Evolutionary conservation across 805 yeast species (phyloP).

Genomic region (Starmerella tilneyi): DNA sequence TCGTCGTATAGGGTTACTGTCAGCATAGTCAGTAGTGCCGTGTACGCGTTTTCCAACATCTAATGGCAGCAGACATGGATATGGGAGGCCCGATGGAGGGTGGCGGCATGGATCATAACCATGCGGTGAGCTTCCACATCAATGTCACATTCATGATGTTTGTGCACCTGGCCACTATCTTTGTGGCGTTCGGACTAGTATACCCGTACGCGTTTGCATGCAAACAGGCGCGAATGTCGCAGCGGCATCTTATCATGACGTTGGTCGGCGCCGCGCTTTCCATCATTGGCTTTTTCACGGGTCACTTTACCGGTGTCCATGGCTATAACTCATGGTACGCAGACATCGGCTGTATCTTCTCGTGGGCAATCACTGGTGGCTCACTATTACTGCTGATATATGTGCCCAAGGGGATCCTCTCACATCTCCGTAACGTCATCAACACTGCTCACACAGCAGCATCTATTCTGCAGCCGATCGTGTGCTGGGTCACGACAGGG

Average conservation of each 20-base stretch:
- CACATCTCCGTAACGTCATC: conserved; percentile 28
- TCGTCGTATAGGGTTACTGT: no score
- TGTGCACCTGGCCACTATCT: conserved; percentile 31
- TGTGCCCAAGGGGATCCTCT: conserved; percentile 31
- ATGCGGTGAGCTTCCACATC: conserved; percentile 20
- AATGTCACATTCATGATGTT: conserved; percentile 19
- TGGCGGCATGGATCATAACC: conserved; percentile 16
- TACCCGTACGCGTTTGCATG: conserved; percentile 36
- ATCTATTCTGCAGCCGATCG: conserved; percentile 33
- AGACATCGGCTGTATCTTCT: conserved; percentile 29
- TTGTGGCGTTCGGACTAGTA: conserved; percentile 33
- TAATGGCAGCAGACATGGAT: conserved; percentile 13
- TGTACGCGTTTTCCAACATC: conserved; percentile 5
- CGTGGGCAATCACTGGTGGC: conserved; percentile 29
- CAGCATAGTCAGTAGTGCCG: no score
- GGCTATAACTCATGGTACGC: conserved; percentile 32
- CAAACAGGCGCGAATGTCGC: conserved; percentile 31
- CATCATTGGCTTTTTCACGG: conserved; percentile 34
- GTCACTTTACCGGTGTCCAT: conserved; percentile 32
- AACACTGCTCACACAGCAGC: conserved; percentile 29
- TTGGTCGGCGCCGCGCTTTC: conserved; percentile 30
- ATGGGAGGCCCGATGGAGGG: conserved; percentile 12
- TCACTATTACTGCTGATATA: conserved; percentile 34
- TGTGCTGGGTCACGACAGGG: conserved; percentile 70
- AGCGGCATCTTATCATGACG: conserved; percentile 34